Percentiles rank a stretch among this genome's conserved stretches.
Evolutionary conservation across 371 early-diverging fungal species (phyloP).

Genomic region (Encephalitozoon intestinalis): DNA sequence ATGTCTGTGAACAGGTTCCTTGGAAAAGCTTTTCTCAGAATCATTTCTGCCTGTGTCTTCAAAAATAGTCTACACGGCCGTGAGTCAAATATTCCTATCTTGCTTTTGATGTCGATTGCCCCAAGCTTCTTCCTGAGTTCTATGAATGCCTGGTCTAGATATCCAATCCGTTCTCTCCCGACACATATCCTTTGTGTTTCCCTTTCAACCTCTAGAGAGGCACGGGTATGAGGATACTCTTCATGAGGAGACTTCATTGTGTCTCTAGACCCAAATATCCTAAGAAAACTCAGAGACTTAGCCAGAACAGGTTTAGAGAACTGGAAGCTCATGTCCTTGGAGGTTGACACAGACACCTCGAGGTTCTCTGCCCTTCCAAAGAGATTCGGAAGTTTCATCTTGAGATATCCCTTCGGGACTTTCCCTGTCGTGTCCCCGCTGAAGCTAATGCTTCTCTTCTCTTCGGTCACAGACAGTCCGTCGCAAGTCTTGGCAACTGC

Average conservation of each 20-base stretch:
- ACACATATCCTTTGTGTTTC: neutral
- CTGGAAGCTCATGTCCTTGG: neutral
- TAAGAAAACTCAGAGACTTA: neutral
- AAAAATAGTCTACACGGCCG: neutral
- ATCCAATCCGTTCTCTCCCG: neutral
- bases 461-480: neutral
- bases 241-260: neutral
- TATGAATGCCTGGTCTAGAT: neutral
- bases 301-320: conserved; percentile 23
- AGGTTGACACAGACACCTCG: neutral
- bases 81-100: neutral
- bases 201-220: neutral
- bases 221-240: neutral
- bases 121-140: neutral
- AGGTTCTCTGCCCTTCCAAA: conserved; percentile 25
- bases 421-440: conserved; percentile 15
- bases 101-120: neutral
- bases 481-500: neutral
- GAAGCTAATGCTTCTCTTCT: conserved; percentile 7
- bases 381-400: conserved; percentile 25
- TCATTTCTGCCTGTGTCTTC: neutral
- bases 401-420: neutral
- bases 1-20: conserved; percentile 2
- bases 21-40: neutral
- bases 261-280: neutral